Base-by-base conservation (phyloP, 116 monocot genomes). In the Iris pallida region DNA sequence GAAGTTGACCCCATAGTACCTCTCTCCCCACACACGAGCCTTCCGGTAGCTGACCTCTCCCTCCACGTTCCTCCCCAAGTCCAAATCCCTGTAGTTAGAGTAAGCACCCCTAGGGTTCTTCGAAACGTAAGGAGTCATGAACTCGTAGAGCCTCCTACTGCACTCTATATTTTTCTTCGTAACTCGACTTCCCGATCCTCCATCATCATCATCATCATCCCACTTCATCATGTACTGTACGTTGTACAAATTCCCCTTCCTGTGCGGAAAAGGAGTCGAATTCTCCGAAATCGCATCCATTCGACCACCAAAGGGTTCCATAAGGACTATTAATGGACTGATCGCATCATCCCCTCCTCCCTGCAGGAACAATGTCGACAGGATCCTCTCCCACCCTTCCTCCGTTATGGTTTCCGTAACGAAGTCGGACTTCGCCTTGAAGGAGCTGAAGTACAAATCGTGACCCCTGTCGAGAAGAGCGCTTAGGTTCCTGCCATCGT, bases 81-180 rank as follows among this genome's bases (percentile, higher is more conserved):
- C 80, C 7, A 80, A 19, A 46, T 80, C 80, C 49, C 61, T 75
- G 42, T 70, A 75, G 58, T 69, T 74, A 4, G 71, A 55, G 44
- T 80, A 80, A 0, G 70, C 80, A 8, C 20, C 65, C 40, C 80
- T 70, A 1, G 80, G 80, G 40, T 75, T 64, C 5, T 42, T 57
- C 0, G 75, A 75, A n/a, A 80, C 80, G 14, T 70, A 80, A 1
- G 80, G 80, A 55, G 56, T 15, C 71, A 81, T 68, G 3, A 71
- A 59, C 9, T 9, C 40, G 42, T 81, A 76, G n/a, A 76, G 9
- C 42, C 60, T 47, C 20, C 66, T 72, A 18, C 76, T 68, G 63
- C 68, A 72, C 7, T 20, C 42, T 55, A 82, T 48, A 16, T 77
- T 63, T 41, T 18, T 78, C 45, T 61, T 49, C 16, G 59, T 20